phyloP scores from a whole-genome alignment of 2,329 filamentous ascomycete genomes.

The Thielaviopsis ethacetica region DNA sequence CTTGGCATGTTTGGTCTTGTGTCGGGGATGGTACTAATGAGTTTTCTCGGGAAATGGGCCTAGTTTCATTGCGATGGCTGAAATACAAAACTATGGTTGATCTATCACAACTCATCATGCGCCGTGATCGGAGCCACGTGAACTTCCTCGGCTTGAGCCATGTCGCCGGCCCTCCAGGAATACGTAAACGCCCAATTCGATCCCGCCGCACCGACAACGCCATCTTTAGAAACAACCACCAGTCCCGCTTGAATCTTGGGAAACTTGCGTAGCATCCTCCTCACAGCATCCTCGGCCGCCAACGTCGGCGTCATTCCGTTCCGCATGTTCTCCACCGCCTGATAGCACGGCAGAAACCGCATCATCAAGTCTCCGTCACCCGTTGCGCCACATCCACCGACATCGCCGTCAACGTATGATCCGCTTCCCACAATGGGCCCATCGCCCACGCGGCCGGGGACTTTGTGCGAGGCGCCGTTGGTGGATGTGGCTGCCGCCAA shows the following conservation, averaged over 20 bases:
- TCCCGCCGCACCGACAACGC: slow-evolving; percentile 32
- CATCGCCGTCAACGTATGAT: slow-evolving; percentile 36
- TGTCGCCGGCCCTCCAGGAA: slow-evolving; percentile 29
- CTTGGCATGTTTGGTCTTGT: slow-evolving; percentile 38
- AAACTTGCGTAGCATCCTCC: slow-evolving; percentile 31
- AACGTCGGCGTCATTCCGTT: slow-evolving; percentile 29
- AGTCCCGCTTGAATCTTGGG: slow-evolving; percentile 30
- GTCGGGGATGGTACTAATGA: slow-evolving; percentile 51
- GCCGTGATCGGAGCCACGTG: slow-evolving; percentile 18
- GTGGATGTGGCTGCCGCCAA: slow-evolving; percentile 41
- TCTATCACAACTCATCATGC: neutral
- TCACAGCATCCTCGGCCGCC: slow-evolving; percentile 34
- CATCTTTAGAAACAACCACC: slow-evolving; percentile 32
- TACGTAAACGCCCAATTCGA: slow-evolving; percentile 41
- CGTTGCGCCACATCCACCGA: slow-evolving; percentile 38
- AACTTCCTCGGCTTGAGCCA: slow-evolving; percentile 30
- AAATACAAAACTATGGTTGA: neutral
- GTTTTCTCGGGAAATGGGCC: slow-evolving; percentile 60
- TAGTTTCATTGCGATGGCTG: slow-evolving; percentile 17
- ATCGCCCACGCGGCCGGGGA: slow-evolving; percentile 39
- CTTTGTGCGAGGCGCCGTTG: slow-evolving; percentile 36
- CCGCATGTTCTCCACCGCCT: slow-evolving; percentile 37
- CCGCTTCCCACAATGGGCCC: slow-evolving; percentile 38
- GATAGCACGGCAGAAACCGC: slow-evolving; percentile 40
- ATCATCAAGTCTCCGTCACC: slow-evolving; percentile 43